phyloP scores from a whole-genome alignment of 2,329 filamentous ascomycete genomes.

The Colletotrichum sp. region DNA sequence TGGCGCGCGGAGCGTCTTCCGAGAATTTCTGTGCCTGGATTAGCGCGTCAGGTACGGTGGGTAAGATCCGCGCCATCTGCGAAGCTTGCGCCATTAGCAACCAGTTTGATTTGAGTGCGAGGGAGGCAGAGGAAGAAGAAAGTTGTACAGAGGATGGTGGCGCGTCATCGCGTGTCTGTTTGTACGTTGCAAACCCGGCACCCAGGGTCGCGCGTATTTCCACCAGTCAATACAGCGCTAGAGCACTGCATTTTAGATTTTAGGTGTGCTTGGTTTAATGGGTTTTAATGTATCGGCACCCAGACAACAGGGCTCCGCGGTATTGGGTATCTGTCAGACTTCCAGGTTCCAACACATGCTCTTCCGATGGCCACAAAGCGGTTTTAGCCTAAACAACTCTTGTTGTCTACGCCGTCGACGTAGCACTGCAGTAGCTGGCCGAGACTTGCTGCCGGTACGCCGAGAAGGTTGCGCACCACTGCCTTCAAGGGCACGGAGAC shows the following conservation, averaged over 20 bases:
- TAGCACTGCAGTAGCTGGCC: background rate
- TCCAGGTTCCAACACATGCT: background rate
- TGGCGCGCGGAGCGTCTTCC: constrained; percentile 10
- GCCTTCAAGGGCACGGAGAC: background rate
- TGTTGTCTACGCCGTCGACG: background rate
- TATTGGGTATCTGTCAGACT: background rate
- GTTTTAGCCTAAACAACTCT: background rate
- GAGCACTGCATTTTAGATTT: background rate
- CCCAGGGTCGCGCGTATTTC: background rate
- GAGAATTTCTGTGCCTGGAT: constrained; percentile 13
- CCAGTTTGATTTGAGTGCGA: background rate
- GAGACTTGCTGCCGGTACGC: background rate
- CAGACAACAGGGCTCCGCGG: background rate
- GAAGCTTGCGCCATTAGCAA: background rate
- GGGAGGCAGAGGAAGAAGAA: background rate
- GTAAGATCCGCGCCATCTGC: background rate
- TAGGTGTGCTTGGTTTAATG: background rate
- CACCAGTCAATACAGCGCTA: background rate
- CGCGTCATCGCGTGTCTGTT: background rate
- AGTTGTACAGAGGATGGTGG: background rate
- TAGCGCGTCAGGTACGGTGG: background rate
- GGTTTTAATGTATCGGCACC: background rate
- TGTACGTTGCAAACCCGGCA: background rate
- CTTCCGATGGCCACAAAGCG: background rate
- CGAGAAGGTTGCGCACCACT: background rate